A percentile compares a stretch with the other conserved stretches of the same genome.
Conservation (phyloP, 441 rosid genomes). For the Macaranga tanarius region DNA sequence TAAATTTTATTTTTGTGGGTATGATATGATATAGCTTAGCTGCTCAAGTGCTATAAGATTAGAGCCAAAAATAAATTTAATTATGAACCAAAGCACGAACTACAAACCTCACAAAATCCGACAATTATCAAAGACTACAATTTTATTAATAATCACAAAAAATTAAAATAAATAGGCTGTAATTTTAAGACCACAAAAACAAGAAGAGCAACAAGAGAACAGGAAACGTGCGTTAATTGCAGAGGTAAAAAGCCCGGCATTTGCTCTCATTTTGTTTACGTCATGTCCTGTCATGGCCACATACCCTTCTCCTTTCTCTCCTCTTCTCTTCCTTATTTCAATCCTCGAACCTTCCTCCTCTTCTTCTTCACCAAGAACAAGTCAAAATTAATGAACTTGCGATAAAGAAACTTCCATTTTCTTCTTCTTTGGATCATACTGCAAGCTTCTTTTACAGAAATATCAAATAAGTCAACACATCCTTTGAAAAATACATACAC, state of each 20-base stretch:
- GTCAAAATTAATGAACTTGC: not conserved
- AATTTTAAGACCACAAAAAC: slow-evolving; percentile 16
- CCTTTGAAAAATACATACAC: not conserved
- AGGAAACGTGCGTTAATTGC: slow-evolving; percentile 6
- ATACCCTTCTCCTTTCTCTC: not conserved
- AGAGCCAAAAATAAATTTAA: no score
- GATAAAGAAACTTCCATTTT: not conserved
- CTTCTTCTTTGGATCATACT: no score
- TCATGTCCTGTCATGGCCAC: slow-evolving; percentile 15
- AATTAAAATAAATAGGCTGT: not conserved
- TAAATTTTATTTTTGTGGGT: no score
- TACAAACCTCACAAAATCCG: no score
- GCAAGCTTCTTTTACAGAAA: not conserved
- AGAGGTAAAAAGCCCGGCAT: slow-evolving; percentile 8
- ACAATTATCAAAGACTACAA: not conserved
- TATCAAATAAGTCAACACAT: slow-evolving; percentile 25
- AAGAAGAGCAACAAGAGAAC: not conserved
- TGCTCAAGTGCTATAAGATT: no score
- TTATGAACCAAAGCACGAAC: no score
- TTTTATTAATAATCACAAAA: not conserved
- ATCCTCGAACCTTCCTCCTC: slow-evolving; percentile 13
- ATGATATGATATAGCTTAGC: no score
- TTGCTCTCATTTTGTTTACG: slow-evolving; percentile 14
- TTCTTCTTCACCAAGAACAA: not conserved
- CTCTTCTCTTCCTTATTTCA: slow-evolving; percentile 8